phyloP scores from a whole-genome alignment of 371 early-diverging fungal species.

The Syncephalis plumigaleata region DNA sequence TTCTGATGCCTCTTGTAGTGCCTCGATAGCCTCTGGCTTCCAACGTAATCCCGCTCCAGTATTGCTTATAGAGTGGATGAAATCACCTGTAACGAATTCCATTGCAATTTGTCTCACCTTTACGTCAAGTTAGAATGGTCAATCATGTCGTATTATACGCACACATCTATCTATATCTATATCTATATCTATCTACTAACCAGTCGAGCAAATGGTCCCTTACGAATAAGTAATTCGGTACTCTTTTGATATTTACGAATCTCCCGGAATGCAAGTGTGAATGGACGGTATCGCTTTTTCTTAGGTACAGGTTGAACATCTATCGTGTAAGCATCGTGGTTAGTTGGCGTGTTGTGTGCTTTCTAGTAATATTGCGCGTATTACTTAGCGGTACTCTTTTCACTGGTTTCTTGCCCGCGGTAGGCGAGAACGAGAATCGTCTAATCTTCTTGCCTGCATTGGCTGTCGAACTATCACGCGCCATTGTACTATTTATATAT shows the following conservation, averaged over 20 bases:
- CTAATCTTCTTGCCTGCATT: no score
- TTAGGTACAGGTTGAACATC: no score
- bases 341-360: no score
- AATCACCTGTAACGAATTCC: conserved; percentile 16
- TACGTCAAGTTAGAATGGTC: background rate
- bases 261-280: conserved; percentile 46
- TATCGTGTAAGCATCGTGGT: no score
- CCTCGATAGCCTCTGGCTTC: conserved; percentile 63
- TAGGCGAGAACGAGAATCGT: no score
- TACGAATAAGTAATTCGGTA: conserved; percentile 45
- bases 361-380: no score
- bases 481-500: no score
- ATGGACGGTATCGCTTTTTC: conserved; percentile 32
- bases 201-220: conserved; percentile 62
- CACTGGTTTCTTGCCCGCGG: no score
- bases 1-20: conserved; percentile 85
- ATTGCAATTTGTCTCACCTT: conserved; percentile 49
- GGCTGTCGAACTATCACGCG: no score
- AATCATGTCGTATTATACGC: background rate
- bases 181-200: conserved; percentile 18
- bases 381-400: no score
- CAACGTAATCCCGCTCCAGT: conserved; percentile 39
- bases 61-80: conserved; percentile 12
- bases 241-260: conserved; percentile 55
- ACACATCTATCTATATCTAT: background rate